phyloP scores from a whole-genome alignment of 345 rosid species.

The Eucalyptus globulus region DNA sequence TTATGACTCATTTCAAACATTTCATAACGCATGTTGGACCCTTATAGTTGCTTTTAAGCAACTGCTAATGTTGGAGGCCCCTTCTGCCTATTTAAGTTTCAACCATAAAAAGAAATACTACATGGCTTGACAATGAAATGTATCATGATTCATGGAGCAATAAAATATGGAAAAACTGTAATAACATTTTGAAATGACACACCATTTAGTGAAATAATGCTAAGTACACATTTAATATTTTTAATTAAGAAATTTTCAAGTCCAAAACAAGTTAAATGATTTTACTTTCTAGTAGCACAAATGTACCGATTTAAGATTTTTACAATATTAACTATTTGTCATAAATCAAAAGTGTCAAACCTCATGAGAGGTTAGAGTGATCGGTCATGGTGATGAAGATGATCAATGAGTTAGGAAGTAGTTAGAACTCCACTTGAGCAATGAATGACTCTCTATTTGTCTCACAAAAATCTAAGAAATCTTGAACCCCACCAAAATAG shows the following conservation, averaged over 20 bases:
- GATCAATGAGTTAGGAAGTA: neutral
- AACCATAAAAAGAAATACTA: no score
- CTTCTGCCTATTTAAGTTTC: neutral
- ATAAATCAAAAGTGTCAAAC: neutral
- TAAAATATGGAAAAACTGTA: neutral
- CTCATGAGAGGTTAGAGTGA: neutral
- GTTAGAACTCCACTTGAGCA: neutral
- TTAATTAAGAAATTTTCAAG: no score
- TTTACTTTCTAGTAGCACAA: neutral
- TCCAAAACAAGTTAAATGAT: no score
- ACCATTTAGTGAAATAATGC: neutral
- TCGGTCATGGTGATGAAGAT: neutral
- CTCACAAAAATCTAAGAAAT: neutral
- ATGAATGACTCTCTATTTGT: neutral
- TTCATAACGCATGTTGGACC: neutral
- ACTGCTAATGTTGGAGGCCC: neutral
- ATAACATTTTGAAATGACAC: neutral
- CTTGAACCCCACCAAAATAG: neutral
- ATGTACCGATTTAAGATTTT: neutral
- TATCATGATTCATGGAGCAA: neutral
- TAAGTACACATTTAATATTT: neutral
- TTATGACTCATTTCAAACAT: neutral
- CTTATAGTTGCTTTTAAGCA: neutral
- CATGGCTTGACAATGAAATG: neutral
- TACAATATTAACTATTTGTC: neutral